Evolutionary conservation across 441 rosid genomes (phyloP), one percentile per base, ranked within the genome.

Genomic region (Breynia disticha): DNA sequence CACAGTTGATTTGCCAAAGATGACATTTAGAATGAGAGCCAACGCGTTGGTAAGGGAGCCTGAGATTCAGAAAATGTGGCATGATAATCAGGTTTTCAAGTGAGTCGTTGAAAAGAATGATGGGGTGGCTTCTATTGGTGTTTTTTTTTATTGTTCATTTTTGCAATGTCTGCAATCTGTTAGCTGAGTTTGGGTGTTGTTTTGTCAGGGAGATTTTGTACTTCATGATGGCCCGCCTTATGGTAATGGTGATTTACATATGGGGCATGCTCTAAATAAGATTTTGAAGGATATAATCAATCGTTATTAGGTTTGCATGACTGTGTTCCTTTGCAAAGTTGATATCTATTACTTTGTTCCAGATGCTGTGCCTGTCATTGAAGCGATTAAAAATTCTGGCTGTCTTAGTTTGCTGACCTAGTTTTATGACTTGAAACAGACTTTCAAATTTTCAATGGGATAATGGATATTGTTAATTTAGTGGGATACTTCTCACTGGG

Each of bases 181-280:
- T 51, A 42, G 64, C 75, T 78, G 57, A 78, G 55, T 13, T 65
- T 56, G 48, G 22, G 19, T 5, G 43, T 62, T 74, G 20, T 53
- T 63, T 62, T 62, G 56, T 46, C 73, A 93, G 96, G 93, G 76
- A 55, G 79, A 58, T 72, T 93, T 93, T 72, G 80, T 88, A 64
- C 90, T 93, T 69, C 98, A 88, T 62, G 96, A 93, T 73, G 97
- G 97, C 49, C 98, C 98, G 60, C 97, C 97, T 50, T 93, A 93
- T 68, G 98, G 97, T 68, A 93, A 93, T 56, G 98, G 97, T 52
- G 84, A 86, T 46, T 74, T 88, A 16, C 98, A 93, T 54, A 86
- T 88, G 79, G 97, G 98, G 41, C 98, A 93, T 77, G 98, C 98
- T 56, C 74, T 88, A 50, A 93, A 93, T 77, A 93, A 93, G 79